These are phyloP conservation scores for Lentinula guzmanii DNA, from an alignment of 768 basidiomycete genomes.

Conservation along the genomic window DNA sequence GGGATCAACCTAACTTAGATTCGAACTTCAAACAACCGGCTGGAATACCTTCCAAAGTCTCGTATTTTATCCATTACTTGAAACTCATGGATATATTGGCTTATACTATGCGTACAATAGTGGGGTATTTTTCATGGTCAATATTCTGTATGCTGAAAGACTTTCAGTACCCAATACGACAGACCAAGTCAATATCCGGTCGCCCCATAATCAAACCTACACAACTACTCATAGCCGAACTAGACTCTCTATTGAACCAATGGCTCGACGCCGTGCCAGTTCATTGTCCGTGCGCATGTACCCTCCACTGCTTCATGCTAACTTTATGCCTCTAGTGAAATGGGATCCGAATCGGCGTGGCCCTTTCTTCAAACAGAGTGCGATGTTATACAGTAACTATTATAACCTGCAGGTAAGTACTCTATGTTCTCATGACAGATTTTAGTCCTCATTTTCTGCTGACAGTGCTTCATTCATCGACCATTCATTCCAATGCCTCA, in stretches of 20 bases:
- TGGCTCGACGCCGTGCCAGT: slow-evolving; percentile 45
- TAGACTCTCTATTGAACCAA: slow-evolving; percentile 44
- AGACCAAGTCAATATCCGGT: slow-evolving; percentile 25
- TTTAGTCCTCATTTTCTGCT: not conserved
- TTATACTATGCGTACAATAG: slow-evolving; percentile 54
- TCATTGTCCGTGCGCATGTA: slow-evolving; percentile 21
- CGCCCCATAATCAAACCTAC: slow-evolving; percentile 27
- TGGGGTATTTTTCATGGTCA: slow-evolving; percentile 18
- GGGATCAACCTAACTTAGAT: slow-evolving; percentile 51
- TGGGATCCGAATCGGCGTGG: slow-evolving; percentile 9
- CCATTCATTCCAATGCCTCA: slow-evolving; percentile 10
- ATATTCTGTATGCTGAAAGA: not conserved
- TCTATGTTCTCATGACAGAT: not conserved
- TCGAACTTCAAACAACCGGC: slow-evolving; percentile 61
- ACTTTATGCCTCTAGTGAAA: not conserved
- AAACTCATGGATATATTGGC: slow-evolving; percentile 57
- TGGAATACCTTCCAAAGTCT: slow-evolving; percentile 45
- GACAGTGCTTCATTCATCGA: slow-evolving; percentile 6
- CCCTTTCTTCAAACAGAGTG: slow-evolving; percentile 9
- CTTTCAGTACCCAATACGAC: slow-evolving; percentile 39
- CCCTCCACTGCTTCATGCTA: not conserved
- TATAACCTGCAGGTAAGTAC: slow-evolving; percentile 7
- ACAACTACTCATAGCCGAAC: slow-evolving; percentile 38
- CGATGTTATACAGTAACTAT: slow-evolving; percentile 6
- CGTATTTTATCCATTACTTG: slow-evolving; percentile 51